These are phyloP conservation scores for Trypanosoma vivax DNA, from an alignment of 208 protist genomes.

Conservation along the genomic window DNA sequence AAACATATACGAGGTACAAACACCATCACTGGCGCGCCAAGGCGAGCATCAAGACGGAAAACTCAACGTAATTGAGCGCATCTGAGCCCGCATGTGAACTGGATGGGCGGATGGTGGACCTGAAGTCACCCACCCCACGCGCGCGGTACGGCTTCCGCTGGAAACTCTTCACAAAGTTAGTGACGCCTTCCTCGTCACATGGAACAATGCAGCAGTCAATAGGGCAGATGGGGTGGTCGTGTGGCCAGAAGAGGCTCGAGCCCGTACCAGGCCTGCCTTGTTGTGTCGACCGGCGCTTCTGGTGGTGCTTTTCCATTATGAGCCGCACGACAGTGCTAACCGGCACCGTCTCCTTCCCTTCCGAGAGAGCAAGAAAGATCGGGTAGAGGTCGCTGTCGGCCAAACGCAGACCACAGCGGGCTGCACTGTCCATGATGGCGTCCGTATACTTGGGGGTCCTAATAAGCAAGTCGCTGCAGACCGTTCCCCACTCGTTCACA, in stretches of 20 bases:
- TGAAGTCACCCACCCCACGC: not conserved
- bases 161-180: conserved; percentile 58
- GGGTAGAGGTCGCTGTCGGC: conserved; percentile 27
- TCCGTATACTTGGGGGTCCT: conserved; percentile 14
- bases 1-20: not conserved
- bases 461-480: not conserved
- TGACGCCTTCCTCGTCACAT: conserved; percentile 29
- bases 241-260: conserved; percentile 27
- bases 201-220: conserved; percentile 79
- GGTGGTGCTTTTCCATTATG: conserved; percentile 37
- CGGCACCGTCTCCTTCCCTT: conserved; percentile 20
- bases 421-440: conserved; percentile 15
- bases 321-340: conserved; percentile 36
- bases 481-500: not conserved
- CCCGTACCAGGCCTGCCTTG: conserved; percentile 11
- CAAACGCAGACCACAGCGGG: conserved; percentile 21
- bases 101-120: conserved; percentile 1
- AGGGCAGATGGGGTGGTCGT: conserved; percentile 51
- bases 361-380: conserved; percentile 39
- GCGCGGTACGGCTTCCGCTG: conserved; percentile 28
- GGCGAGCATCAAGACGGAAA: conserved; percentile 82
- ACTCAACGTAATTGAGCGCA: conserved; percentile 75
- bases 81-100: conserved; percentile 11
- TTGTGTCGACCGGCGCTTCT: too few species aligned
- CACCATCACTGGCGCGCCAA: conserved; percentile 49